Base-by-base conservation (phyloP, 2,329 filamentous ascomycete species). In the Didymella segeticola region DNA sequence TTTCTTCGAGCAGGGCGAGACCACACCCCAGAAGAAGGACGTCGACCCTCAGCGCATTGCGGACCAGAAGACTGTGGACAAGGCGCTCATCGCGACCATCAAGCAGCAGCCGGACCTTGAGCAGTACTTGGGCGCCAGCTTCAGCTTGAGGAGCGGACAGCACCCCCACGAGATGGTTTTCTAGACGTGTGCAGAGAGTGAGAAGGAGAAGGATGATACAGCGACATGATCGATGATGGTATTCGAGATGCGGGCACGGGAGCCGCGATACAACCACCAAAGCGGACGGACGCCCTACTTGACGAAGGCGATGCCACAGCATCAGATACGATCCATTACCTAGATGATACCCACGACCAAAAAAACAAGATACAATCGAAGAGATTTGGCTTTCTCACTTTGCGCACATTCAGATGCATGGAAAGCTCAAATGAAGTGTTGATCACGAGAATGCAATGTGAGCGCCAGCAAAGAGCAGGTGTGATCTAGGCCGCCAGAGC, bases 111-210 rank as follows among this genome's bases (percentile, higher is more conserved):
- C 91, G 69, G 84, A 93, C 80, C 89, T 99, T 71, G 83, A 88
- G 79, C 89, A 88, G 80, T 99, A 99, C 86, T 89, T 99, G 72
- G 85, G 86, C 75, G 90, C 89, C 79, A 91, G 89, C 78, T 99
- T 99, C 89, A 96, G 90, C 86, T 86, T 99, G 82, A 89, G 93
- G 83, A 96, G 93, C 84, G 93, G 93, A 78, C 93, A 99, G 86
- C 91, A 93, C 87, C 95, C 95, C 80, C 95, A 99, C 83, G 92
- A 96, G 88, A 98, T 99, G 95, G 90, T 91, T 81, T 99, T 93
- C 86, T 99, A 63, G 47, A 42, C 11, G 12, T 23, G 11, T 43
- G 26, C 9, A 23, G 12, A 37, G 19, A 31, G 29, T 12, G 7
- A 14, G 33, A 30, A 26, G 2, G 11, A 36, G 12, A 48, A 48